phyloP scores from a whole-genome alignment of 306 rosid genomes.

The Mimosa bimucronata region DNA sequence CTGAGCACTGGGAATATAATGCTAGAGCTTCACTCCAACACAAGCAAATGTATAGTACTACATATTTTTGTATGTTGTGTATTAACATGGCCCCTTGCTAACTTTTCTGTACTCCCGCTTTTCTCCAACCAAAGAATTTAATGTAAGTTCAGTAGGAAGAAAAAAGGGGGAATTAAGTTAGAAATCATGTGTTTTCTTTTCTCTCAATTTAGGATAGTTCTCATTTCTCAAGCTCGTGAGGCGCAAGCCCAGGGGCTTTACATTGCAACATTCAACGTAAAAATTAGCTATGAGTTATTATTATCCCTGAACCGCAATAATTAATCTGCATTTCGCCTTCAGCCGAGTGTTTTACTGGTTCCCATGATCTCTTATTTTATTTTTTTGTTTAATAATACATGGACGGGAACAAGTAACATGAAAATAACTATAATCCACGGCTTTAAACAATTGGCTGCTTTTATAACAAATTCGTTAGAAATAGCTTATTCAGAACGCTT shows the following conservation, averaged over 20 bases:
- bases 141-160: slow-evolving; percentile 6
- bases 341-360: neutral
- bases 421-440: neutral
- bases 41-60: slow-evolving; percentile 24
- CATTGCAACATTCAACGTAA: neutral
- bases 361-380: neutral
- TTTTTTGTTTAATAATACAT: too few relatives aligned
- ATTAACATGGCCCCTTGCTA: slow-evolving; percentile 8
- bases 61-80: slow-evolving; percentile 34
- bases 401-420: neutral
- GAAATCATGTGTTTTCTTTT: neutral
- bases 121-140: slow-evolving; percentile 7
- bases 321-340: neutral
- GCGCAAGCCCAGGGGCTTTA: neutral
- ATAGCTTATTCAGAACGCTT: neutral
- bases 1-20: slow-evolving; percentile 21
- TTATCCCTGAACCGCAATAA: neutral
- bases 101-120: slow-evolving; percentile 7
- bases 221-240: neutral
- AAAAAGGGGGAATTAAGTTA: neutral
- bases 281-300: neutral
- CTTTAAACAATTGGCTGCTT: neutral
- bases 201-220: too few relatives aligned
- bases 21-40: slow-evolving; percentile 21
- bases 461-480: neutral